These are phyloP conservation scores for Prosopis cineraria DNA, from an alignment of 306 rosid species.

Conservation along the genomic window DNA sequence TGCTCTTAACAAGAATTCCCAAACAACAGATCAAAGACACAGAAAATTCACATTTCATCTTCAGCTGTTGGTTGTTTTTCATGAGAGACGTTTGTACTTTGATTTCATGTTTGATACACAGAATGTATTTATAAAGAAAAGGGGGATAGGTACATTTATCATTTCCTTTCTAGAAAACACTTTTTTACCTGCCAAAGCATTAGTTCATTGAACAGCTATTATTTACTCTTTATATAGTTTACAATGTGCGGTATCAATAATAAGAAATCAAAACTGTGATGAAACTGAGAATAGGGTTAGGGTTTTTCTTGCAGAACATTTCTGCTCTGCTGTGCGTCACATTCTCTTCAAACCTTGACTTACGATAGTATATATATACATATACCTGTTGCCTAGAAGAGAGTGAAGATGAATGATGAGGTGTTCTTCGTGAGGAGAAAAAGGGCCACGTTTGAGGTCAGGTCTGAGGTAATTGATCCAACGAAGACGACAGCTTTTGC, in stretches of 20 bases:
- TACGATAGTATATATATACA: no score
- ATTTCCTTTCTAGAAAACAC: no score
- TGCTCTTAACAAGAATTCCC: not conserved
- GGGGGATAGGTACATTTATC: no score
- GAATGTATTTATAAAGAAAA: no score
- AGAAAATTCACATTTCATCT: not conserved
- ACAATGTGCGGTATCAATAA: not conserved
- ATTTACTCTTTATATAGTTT: not conserved
- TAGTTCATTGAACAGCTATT: no score
- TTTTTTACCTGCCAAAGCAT: no score
- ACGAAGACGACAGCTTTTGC: conserved; percentile 93
- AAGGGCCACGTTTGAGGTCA: conserved; percentile 89
- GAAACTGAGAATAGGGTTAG: not conserved
- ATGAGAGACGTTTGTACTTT: not conserved
- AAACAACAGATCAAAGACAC: not conserved
- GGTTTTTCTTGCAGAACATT: not conserved
- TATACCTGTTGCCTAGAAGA: conserved; percentile 91
- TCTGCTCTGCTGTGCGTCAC: not conserved
- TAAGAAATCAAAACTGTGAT: not conserved
- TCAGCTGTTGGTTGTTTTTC: no score
- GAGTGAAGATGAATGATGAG: conserved; percentile 83
- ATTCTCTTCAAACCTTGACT: not conserved
- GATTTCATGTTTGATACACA: no score
- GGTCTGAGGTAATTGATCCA: conserved; percentile 96
- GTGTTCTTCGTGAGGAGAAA: conserved; percentile 75